Base-by-base conservation (phyloP, 176 grass and related monocot genomes). In the Rhynchospora tenuis region DNA sequence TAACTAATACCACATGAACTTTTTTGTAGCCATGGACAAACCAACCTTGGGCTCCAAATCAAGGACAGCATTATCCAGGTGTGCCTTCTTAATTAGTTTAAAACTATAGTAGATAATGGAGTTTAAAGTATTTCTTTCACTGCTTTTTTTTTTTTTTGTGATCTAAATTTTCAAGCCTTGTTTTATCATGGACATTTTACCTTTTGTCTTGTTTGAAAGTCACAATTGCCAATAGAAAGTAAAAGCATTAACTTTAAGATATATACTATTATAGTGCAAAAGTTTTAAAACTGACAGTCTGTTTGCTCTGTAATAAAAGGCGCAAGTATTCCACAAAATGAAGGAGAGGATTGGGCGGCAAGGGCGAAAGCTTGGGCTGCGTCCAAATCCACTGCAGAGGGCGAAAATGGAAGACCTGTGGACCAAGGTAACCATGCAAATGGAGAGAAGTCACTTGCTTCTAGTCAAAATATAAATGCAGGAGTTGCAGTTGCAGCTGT, bases 291-390 rank as follows among this genome's bases (percentile, higher is more conserved):
- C 15, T 74, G 14, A 16, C 33, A 15, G 33, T 38, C 43, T 63
- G 29, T 82, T 47, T 82, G 1, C 8, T 47, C 7, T 52, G 15
- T 24, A 31, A 82, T 33, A 19, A 27, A 62, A 82, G 80, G 43
- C 48, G 1, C 57, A 12, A 64, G 45, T 65, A 6, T 81, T 47
- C 31, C 79, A 8, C 79, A 61, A 61, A 80, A 80, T 50, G 52
- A 59, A 80, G 76, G 52, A 59, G 54, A 80, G 17, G 77, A 80
- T 80, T 80, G 77, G 77, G 77, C 76, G 5, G 76, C 76, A 20
- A 80, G 60, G 76, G 76, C 77, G 6, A 80, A 80, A 59, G 78
- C 78, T 42, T 80, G 78, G 78, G 78, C 78, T 42, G 14, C 78
- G 4, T 23, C 78, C 38, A 81, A 81, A 22, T 57, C 78, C n/a